phyloP scores from a whole-genome alignment of 2,329 filamentous ascomycete species.

The Samsoniella hepiali region DNA sequence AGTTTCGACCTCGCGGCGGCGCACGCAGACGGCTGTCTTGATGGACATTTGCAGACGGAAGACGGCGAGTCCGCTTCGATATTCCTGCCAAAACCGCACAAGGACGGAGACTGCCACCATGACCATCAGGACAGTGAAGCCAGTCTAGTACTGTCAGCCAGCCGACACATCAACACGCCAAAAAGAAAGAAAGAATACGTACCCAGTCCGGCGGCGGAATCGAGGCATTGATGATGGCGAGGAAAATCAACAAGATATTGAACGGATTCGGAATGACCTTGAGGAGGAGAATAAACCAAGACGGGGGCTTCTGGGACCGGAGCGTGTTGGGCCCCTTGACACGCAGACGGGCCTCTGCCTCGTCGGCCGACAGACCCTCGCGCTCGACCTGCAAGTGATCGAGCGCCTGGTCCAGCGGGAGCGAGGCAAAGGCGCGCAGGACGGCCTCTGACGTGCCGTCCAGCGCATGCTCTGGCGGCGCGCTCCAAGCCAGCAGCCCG shows the following conservation, averaged over 20 bases:
- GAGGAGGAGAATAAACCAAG: slow-evolving; percentile 28
- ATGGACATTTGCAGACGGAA: slow-evolving; percentile 28
- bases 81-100: slow-evolving; percentile 31
- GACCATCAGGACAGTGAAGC: slow-evolving; percentile 26
- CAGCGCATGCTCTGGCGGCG: slow-evolving; percentile 13
- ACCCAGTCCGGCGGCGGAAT: slow-evolving; percentile 23
- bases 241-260: slow-evolving; percentile 26
- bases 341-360: slow-evolving; percentile 24
- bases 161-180: too few species aligned
- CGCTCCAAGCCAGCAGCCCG: not conserved
- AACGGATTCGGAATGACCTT: slow-evolving; percentile 28
- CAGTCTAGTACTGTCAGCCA: slow-evolving; percentile 8
- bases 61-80: slow-evolving; percentile 27
- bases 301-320: slow-evolving; percentile 26
- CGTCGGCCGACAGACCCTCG: slow-evolving; percentile 24
- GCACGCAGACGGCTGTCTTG: slow-evolving; percentile 23
- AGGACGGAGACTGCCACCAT: slow-evolving; percentile 28
- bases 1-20: slow-evolving; percentile 21
- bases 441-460: slow-evolving; percentile 21
- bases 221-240: slow-evolving; percentile 27
- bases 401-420: slow-evolving; percentile 22
- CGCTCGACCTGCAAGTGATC: slow-evolving; percentile 24
- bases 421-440: slow-evolving; percentile 23
- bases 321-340: slow-evolving; percentile 26
- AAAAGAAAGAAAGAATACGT: not conserved